Evolutionary conservation across 805 yeast species (phyloP), one percentile per base, ranked within the genome.

Genomic region (Ogataea thermomethanolica): DNA sequence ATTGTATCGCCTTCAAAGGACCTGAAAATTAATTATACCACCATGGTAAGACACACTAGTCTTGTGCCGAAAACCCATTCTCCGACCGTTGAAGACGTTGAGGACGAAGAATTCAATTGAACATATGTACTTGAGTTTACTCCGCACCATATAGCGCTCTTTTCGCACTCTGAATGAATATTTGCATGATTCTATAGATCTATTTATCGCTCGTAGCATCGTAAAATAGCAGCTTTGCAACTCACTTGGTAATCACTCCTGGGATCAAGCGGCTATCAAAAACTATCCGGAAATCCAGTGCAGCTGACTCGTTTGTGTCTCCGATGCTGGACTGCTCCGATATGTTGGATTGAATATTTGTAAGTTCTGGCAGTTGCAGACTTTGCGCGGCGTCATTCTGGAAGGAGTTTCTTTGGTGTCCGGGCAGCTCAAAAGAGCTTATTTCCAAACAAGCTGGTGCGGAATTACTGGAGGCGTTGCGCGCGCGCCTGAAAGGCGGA

Each of bases 1-100:
- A 5, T 17, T 17, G 20, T 17, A 5, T 4, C 20, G 20, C 11
- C 37, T 8, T 6, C 27, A 3, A 15, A 15, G 11, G 42, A 38
- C 20, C 33, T 46, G 7, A 41, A 56, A 34, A 55, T 50, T 29
- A 60, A 60, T 37, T 60, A 60, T 29, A 48, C 49, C 21, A 60
- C 64, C 1, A 35, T 41, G 14, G 42, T 39, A 7, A 50, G 65
- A 31, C 54, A 48, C 33, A 54, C 63, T 1, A 43, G 38, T 4
- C 47, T 57, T 35, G 29, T 33, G 6, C 44, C 40, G 17, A 34
- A 33, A n/a, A 43, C 45, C 23, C 25, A 29, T 15, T 45, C 53
- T 21, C 54, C 56, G 4, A 39, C 44, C 2, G 14, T 53, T 8
- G 56, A 53, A 30, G 56, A 53, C 31, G 31, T 53, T 13, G 35